These are phyloP conservation scores for Setaria viridis DNA, from an alignment of 202 grass and related monocot genomes.

Conservation along the genomic window DNA sequence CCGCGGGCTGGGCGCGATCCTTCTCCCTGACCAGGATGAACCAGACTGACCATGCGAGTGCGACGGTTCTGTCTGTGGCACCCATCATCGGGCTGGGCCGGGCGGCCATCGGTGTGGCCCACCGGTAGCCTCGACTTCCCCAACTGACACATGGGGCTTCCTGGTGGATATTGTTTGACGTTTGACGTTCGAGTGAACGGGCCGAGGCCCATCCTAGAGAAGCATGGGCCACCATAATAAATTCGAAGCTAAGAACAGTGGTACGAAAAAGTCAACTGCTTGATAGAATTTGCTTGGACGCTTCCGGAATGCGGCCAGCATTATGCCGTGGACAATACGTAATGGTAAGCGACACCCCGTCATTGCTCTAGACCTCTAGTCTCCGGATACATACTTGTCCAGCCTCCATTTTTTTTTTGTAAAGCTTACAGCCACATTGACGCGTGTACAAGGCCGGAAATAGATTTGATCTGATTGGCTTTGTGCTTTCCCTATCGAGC, in stretches of 20 bases:
- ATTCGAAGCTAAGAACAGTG: no score
- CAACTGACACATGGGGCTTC: background rate
- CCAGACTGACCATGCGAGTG: background rate
- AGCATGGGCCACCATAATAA: conserved; percentile 9
- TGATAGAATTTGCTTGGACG: background rate
- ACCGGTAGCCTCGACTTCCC: background rate
- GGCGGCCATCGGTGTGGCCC: background rate
- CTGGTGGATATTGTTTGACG: background rate
- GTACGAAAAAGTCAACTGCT: background rate
- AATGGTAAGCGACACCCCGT: no score
- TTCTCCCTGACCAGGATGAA: background rate
- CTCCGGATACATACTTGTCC: background rate
- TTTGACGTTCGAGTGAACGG: background rate
- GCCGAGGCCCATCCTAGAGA: conserved; percentile 3
- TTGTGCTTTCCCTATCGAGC: background rate
- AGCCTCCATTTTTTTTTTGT: background rate
- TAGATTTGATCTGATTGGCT: background rate
- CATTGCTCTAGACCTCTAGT: background rate
- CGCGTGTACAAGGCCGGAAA: background rate
- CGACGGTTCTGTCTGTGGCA: background rate
- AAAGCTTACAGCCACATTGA: background rate
- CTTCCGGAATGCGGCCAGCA: background rate
- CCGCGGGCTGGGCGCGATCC: background rate
- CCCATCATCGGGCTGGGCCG: background rate
- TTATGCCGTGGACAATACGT: background rate